Percentiles rank a stretch among this genome's conserved stretches.
Evolutionary conservation across 2,329 filamentous ascomycete species (phyloP).

Genomic region (Ophiostoma australiae): DNA sequence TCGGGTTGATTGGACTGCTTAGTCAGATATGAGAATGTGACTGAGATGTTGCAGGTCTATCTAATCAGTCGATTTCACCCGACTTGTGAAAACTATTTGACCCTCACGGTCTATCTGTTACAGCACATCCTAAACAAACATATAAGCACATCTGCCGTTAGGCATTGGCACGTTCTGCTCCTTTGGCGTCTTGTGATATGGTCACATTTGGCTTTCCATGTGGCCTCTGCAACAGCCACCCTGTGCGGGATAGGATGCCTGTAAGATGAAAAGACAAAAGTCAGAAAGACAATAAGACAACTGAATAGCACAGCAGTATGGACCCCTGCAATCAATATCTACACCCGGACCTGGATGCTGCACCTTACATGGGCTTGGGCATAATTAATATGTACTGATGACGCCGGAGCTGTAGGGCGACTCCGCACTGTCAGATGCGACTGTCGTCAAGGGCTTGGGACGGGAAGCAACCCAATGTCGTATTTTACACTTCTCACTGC

Average conservation of each 20-base stretch:
- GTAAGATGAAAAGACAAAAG: neutral
- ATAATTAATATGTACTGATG: neutral
- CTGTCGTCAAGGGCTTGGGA: neutral
- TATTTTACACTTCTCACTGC: neutral
- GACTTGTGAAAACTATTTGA: too few species aligned
- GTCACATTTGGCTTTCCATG: neutral
- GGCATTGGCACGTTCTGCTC: neutral
- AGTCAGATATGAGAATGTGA: neutral
- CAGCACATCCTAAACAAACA: neutral
- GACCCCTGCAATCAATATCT: neutral
- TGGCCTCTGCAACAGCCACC: neutral
- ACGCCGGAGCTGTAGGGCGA: neutral
- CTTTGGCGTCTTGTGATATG: neutral
- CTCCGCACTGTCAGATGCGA: neutral
- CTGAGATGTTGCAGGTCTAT: neutral
- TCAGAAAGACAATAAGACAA: neutral
- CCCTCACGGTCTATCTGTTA: neutral
- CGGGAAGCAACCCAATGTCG: neutral
- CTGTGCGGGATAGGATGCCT: neutral
- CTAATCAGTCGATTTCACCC: too few species aligned
- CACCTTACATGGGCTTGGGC: neutral
- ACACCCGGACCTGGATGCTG: neutral
- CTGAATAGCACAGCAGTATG: neutral
- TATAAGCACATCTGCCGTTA: neutral
- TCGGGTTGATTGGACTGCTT: neutral